These are phyloP conservation scores for Ascochyta viciae-villosae DNA, from an alignment of 2,329 filamentous ascomycete species.

Conservation along the genomic window DNA sequence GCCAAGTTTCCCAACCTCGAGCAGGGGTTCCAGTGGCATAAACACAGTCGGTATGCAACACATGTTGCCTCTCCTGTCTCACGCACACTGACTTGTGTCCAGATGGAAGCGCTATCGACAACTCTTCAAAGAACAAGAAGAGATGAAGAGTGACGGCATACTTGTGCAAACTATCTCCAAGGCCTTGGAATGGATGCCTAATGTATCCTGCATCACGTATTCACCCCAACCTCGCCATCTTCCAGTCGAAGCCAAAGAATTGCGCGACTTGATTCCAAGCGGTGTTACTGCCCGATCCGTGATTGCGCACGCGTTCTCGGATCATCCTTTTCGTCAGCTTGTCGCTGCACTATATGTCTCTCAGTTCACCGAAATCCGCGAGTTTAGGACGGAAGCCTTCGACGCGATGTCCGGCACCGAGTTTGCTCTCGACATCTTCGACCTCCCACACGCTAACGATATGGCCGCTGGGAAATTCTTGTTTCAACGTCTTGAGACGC, in stretches of 20 bases:
- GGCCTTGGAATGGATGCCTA: constrained; percentile 34
- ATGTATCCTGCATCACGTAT: constrained; percentile 35
- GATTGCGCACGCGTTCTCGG: background rate
- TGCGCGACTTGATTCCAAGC: constrained; percentile 33
- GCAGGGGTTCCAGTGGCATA: constrained; percentile 19
- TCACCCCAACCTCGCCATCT: constrained; percentile 32
- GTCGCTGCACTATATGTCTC: constrained; percentile 34
- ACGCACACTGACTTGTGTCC: background rate
- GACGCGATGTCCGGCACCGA: constrained; percentile 5
- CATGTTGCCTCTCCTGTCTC: background rate
- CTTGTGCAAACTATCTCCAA: constrained; percentile 34
- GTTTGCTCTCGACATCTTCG: constrained; percentile 30
- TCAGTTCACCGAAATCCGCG: constrained; percentile 30
- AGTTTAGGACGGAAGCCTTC: constrained; percentile 24
- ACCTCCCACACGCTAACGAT: constrained; percentile 21
- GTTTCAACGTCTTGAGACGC: constrained; percentile 28
- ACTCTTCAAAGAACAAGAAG: constrained; percentile 38
- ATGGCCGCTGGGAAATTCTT: constrained; percentile 29
- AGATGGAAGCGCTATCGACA: constrained; percentile 37
- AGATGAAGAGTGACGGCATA: constrained; percentile 28
- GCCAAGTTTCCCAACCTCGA: constrained; percentile 13
- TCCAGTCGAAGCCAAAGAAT: constrained; percentile 26
- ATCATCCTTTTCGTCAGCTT: constrained; percentile 38
- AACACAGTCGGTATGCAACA: constrained; percentile 18
- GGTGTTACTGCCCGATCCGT: background rate